Evolutionary conservation across 495 filamentous ascomycete genomes (phyloP).

Genomic region (Rhypophila decipiens): DNA sequence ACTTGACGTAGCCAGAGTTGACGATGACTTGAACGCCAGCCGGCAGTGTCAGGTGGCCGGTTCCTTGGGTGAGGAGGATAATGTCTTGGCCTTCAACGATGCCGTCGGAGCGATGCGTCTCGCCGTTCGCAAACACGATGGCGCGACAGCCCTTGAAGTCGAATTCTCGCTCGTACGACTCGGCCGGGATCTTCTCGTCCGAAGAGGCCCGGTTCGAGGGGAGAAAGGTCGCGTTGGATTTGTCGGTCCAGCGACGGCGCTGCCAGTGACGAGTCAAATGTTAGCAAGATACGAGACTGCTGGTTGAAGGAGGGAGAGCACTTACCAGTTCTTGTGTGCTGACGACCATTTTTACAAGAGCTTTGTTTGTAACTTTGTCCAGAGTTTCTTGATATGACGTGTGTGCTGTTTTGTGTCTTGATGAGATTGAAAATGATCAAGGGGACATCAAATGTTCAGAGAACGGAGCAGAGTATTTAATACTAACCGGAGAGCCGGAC

Average conservation of each 20-base stretch:
- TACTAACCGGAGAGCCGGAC: too few relatives aligned
- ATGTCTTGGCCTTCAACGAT: too few relatives aligned
- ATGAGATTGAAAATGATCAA: background rate
- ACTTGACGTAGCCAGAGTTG: slow-evolving; percentile 13
- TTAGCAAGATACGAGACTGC: background rate
- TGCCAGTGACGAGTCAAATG: background rate
- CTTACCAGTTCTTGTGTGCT: slow-evolving; percentile 11
- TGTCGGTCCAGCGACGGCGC: slow-evolving; percentile 17
- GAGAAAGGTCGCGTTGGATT: slow-evolving; percentile 11
- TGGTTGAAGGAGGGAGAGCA: background rate
- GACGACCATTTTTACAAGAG: background rate
- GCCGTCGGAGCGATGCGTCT: slow-evolving; percentile 2
- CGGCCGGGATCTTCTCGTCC: slow-evolving; percentile 6
- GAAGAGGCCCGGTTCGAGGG: slow-evolving; percentile 3
- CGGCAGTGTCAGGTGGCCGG: slow-evolving; percentile 22
- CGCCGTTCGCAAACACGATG: slow-evolving; percentile 17
- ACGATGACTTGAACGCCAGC: slow-evolving; percentile 17
- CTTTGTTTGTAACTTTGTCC: too few relatives aligned
- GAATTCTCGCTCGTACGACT: slow-evolving; percentile 16
- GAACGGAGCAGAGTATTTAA: background rate
- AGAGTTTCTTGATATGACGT: background rate
- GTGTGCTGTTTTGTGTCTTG: background rate
- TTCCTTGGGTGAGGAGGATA: slow-evolving; percentile 14
- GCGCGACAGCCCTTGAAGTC: slow-evolving; percentile 17
- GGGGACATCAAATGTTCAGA: background rate